Base-by-base conservation (phyloP, 2,329 filamentous ascomycete species). In the Aspergillus ibericus region DNA sequence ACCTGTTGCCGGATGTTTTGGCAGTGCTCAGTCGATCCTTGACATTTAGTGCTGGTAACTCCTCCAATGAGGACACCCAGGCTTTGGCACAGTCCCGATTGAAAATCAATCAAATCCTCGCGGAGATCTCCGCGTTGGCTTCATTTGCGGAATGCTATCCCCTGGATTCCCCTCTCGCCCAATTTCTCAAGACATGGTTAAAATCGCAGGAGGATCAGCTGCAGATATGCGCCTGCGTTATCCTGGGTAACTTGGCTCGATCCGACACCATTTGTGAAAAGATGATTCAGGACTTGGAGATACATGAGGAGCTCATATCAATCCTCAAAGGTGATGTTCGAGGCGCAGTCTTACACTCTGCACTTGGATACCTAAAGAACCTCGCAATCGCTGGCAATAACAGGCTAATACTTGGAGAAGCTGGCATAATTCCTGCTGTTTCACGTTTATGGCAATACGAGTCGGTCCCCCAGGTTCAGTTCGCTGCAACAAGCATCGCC, bases 341-440 rank as follows among this genome's bases (percentile, higher is more conserved):
- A 40, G 75, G 75, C 4, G 71, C 71, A 4, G 76, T 80, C 3
- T 65, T 81, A 5, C 78, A 81, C 59, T 72, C 78, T 18, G 74
- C 73, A 0, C 72, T 80, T 10, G 77, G 79, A 6, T 79, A 81
- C 48, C 64, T 82, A 40, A 81, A 81, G 58, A 82, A 82, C 56
- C 68, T 82, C 9, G 76, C 77, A 8, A 77, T 81, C 53, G 72
- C 77, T 18, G 69, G 71, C 38, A 68, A 76, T n/a, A 79, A 81
- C 59, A 73, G 74, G 50, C 57, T 67, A 34, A 60, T 63, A 44
- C 65, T 81, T 20, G 77, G 74, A 8, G 67, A 74, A 34, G 74
- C 74, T 18, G 76, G 73, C 13, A 70, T 76, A 16, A 70, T 80
- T 29, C 68, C 72, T 58, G 71, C 73, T 6, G 63, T 78, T 22